Conservation (phyloP, 164 flowering plant genomes). For the Paratinospora sagittata region DNA sequence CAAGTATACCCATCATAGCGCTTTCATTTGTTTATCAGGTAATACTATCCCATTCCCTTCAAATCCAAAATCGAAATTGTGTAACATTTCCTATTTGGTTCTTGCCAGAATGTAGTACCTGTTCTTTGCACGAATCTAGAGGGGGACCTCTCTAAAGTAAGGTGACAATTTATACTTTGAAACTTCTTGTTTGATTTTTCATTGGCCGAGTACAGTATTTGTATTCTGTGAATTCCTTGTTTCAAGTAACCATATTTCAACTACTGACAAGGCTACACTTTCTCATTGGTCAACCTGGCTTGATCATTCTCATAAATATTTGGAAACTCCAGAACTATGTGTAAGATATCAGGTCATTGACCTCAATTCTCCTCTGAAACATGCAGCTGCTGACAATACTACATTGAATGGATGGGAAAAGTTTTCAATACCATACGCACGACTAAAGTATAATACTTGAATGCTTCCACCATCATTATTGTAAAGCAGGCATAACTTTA, state of each 20-base stretch:
- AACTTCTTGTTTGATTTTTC: neutral
- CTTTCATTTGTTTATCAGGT: slow-evolving; percentile 97
- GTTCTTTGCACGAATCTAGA: slow-evolving; percentile 92
- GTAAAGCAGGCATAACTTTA: neutral
- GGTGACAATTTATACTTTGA: slow-evolving; percentile 41
- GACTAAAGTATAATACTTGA: neutral
- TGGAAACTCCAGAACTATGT: neutral
- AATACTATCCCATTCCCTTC: slow-evolving; percentile 9
- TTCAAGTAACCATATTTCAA: slow-evolving; percentile 1
- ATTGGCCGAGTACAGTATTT: neutral
- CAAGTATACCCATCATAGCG: slow-evolving; percentile 81
- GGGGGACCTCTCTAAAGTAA: slow-evolving; percentile 86
- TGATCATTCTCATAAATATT: too few species aligned
- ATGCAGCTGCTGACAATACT: neutral
- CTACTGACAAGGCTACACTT: neutral
- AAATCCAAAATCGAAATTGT: slow-evolving; percentile 5
- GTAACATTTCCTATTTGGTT: slow-evolving; percentile 7
- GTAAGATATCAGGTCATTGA: neutral
- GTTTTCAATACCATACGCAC: neutral
- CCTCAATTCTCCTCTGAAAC: neutral
- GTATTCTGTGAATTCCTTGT: neutral
- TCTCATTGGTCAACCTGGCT: neutral
- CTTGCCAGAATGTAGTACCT: slow-evolving; percentile 84
- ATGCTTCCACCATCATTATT: neutral
- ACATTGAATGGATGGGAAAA: neutral